Percentiles rank a stretch among this genome's conserved stretches.
Conservation (phyloP, 345 rosid species). For the Carallia brachiata region DNA sequence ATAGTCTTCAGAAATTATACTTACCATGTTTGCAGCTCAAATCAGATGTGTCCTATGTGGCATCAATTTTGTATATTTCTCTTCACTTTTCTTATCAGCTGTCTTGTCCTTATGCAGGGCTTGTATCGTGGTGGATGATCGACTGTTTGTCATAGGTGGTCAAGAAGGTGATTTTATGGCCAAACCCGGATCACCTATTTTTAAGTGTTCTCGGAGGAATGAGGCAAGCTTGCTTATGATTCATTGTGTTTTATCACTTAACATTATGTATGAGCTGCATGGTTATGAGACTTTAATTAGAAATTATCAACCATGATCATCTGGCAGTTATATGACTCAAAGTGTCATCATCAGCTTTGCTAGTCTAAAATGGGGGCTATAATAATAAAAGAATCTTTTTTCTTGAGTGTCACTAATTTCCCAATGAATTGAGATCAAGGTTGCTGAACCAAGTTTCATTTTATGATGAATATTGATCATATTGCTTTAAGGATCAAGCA, state of each 20-base stretch:
- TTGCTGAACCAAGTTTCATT: too few relatives aligned
- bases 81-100: not conserved
- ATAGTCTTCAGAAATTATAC: too few relatives aligned
- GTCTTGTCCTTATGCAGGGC: constrained; percentile 46
- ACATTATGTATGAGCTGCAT: not conserved
- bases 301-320: too few relatives aligned
- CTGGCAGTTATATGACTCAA: too few relatives aligned
- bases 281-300: too few relatives aligned
- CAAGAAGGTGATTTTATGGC: constrained; percentile 99
- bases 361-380: too few relatives aligned
- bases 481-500: too few relatives aligned
- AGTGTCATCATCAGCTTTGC: too few relatives aligned
- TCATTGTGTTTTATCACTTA: not conserved
- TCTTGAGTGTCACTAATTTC: too few relatives aligned
- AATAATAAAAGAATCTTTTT: too few relatives aligned
- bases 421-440: too few relatives aligned
- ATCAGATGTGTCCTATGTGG: not conserved
- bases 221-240: constrained; percentile 50
- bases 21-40: not conserved
- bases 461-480: too few relatives aligned
- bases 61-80: not conserved
- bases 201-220: constrained; percentile 89
- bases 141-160: constrained; percentile 77
- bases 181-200: constrained; percentile 94
- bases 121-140: constrained; percentile 71